Percentiles rank a stretch among this genome's conserved stretches.
Conservation (phyloP, 306 rosid genomes). For the Medicago truncatula region MtrunA17r5.0-ANR NC_053048.1:46410001-46410500, state of each 20-base stretch:
- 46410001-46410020: neutral
- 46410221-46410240: slow-evolving; percentile 13
- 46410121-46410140: slow-evolving; percentile 79
- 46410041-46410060: slow-evolving; percentile 4
- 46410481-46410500: slow-evolving; percentile 55
- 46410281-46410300: neutral
- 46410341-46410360: slow-evolving; percentile 85
- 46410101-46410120: slow-evolving; percentile 63
- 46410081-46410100: slow-evolving; percentile 60
- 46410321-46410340: slow-evolving; percentile 69
- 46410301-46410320: slow-evolving; percentile 47
- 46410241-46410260: neutral
- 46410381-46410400: slow-evolving; percentile 62
- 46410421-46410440: slow-evolving; percentile 65
- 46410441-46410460: slow-evolving; percentile 53
- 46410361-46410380: slow-evolving; percentile 70
- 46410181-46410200: slow-evolving; percentile 78
- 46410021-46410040: slow-evolving; percentile 7
- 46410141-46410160: slow-evolving; percentile 78
- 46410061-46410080: neutral
- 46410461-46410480: slow-evolving; percentile 53
- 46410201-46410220: slow-evolving; percentile 62
- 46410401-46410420: slow-evolving; percentile 70
- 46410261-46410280: neutral
- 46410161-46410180: slow-evolving; percentile 67